phyloP scores from a whole-genome alignment of 257 asterid species.

The Lycium barbarum region DNA sequence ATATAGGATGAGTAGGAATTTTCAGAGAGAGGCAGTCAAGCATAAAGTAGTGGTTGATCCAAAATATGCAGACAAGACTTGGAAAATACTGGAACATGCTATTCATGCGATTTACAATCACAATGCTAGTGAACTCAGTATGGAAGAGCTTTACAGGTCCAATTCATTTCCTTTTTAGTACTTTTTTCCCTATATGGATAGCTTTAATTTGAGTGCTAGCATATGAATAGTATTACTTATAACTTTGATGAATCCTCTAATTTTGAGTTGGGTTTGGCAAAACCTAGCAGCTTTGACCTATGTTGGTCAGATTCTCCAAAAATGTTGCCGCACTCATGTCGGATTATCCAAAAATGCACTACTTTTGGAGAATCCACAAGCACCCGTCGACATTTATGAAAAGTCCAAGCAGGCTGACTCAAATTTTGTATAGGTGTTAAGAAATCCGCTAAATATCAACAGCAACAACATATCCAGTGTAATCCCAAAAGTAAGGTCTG shows the following conservation, averaged over 20 bases:
- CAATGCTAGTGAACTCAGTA: conserved; percentile 88
- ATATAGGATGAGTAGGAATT: conserved; percentile 62
- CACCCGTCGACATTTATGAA: too few relatives aligned
- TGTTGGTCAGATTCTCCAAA: too few relatives aligned
- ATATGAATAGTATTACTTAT: not conserved
- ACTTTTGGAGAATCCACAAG: too few relatives aligned
- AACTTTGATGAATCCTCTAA: not conserved
- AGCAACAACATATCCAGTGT: too few relatives aligned
- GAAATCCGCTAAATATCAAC: too few relatives aligned
- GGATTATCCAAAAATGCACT: too few relatives aligned
- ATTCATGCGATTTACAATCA: conserved; percentile 86
- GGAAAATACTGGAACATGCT: conserved; percentile 90
- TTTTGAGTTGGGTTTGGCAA: not conserved
- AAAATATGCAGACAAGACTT: conserved; percentile 87
- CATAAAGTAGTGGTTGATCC: conserved; percentile 96
- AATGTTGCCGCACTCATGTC: too few relatives aligned
- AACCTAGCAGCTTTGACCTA: too few relatives aligned
- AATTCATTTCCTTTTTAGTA: not conserved
- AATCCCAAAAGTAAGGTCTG: too few relatives aligned
- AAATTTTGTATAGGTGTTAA: too few relatives aligned
- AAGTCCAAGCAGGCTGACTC: too few relatives aligned
- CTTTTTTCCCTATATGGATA: not conserved
- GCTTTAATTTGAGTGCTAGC: not conserved
- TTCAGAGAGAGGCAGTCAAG: conserved; percentile 85
- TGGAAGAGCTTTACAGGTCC: conserved; percentile 89